These are phyloP conservation scores for Chimonanthus salicifolius DNA, from an alignment of 164 flowering plant genomes.

Conservation along the genomic window DNA sequence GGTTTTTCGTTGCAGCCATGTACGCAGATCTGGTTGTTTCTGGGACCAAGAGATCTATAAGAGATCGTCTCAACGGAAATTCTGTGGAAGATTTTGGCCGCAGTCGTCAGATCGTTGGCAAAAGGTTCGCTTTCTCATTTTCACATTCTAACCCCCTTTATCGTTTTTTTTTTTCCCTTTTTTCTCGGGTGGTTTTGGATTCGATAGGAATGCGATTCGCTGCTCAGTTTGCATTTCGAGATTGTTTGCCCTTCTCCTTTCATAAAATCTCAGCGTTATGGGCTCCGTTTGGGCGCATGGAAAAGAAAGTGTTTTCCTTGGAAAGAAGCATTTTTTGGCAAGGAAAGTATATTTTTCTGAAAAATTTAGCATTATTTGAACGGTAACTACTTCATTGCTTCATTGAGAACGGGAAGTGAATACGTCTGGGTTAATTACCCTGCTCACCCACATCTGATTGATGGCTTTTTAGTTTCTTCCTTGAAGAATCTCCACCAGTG, in stretches of 20 bases:
- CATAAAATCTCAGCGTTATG: background rate
- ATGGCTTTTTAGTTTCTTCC: too few relatives aligned
- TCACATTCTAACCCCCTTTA: background rate
- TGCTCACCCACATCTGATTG: too few relatives aligned
- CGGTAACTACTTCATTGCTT: too few relatives aligned
- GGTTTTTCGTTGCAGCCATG: constrained; percentile 13
- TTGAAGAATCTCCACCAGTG: too few relatives aligned
- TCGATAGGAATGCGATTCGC: background rate
- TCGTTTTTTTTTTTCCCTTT: background rate
- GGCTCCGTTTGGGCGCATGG: too few relatives aligned
- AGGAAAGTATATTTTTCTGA: too few relatives aligned
- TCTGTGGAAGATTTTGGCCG: constrained; percentile 10
- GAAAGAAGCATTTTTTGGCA: too few relatives aligned
- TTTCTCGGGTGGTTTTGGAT: background rate
- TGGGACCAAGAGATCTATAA: constrained; percentile 25
- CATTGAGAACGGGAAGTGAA: too few relatives aligned
- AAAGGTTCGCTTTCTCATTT: constrained; percentile 12
- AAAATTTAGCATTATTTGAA: too few relatives aligned
- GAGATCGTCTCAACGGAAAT: constrained; percentile 25
- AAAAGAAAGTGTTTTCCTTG: too few relatives aligned
- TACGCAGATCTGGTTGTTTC: constrained; percentile 26
- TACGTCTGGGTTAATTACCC: too few relatives aligned
- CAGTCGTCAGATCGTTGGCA: constrained; percentile 9
- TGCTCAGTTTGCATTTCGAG: too few relatives aligned
- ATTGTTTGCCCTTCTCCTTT: background rate